Base-by-base conservation (phyloP, 2,329 filamentous ascomycete species). In the Arthrobotrys megalospora region DNA sequence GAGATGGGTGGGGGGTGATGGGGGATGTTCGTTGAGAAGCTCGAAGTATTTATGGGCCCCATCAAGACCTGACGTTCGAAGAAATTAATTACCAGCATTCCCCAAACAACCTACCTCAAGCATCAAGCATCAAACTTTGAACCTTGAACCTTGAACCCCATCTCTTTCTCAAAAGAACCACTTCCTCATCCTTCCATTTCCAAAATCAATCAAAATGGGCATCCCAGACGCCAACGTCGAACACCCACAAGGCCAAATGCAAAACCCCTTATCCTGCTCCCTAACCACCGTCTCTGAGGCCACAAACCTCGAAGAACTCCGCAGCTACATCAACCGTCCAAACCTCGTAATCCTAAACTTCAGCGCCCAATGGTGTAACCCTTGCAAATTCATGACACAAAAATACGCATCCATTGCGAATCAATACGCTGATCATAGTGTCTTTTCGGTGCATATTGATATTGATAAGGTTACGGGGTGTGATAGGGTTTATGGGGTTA, bases 301-400 rank as follows among this genome's bases (percentile, higher is more conserved):
- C 21, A 28, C 19, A 16, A 28, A 63, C 16, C 11, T 63, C 1
- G 38, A 63, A 21, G 38, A 45, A 21, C 36, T 63, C 4, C 19
- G 19, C 14, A 63, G 24, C 4, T 45, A 28, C 8, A 45, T 36
- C 36, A 63, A 47, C 11, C 19, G 11, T 2, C 58, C 58, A 2
- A 63, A 63, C 38, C 58, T 63, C 58, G 58, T 63, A 5, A 19
- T 63, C 19, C 8, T 63, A 19, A 47, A 47, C 10, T 63, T 63
- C n/a, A 47, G 10, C 38, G 58, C 58, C 12, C 38, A 21, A 63
- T 63, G 58, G 58, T 63, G 58, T 19, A 14, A 4, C 12, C 38
- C 58, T 16, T 63, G 58, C 58, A 47, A 24, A 34, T 28, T 45
- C 10, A 63, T 63, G 58, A 45, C 12, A 19, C 34, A 63, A 8